These are phyloP conservation scores for Phaeophleospora eucalypticola DNA, from an alignment of 2,329 filamentous ascomycete genomes.

Conservation along the genomic window DNA sequence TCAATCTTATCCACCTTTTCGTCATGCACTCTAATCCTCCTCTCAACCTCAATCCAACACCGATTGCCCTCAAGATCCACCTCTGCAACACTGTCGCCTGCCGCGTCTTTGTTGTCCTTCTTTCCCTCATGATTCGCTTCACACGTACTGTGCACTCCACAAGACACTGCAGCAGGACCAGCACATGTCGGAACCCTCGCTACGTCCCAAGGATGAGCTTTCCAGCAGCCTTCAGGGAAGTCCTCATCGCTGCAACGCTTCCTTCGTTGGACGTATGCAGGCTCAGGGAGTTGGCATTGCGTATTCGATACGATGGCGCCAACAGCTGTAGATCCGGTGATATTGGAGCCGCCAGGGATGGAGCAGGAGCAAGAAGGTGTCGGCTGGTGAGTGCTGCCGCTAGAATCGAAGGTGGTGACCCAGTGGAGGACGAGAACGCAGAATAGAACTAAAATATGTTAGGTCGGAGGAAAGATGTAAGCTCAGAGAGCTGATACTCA, in stretches of 20 bases:
- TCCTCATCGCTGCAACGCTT: constrained; percentile 9
- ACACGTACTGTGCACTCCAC: background rate
- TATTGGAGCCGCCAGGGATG: background rate
- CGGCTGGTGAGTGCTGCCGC: constrained; percentile 2
- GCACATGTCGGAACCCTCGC: background rate
- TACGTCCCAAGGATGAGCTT: constrained; percentile 12
- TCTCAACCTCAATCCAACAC: no score
- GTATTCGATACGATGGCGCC: constrained; percentile 2
- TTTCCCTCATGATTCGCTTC: background rate
- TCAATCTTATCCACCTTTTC: no score
- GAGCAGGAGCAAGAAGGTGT: constrained; percentile 8
- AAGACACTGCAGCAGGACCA: no score
- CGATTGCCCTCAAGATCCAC: no score
- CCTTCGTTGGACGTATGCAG: background rate
- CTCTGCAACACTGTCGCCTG: background rate
- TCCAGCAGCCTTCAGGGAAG: constrained; percentile 15
- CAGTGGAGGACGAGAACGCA: constrained; percentile 16
- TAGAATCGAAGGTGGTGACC: constrained; percentile 13
- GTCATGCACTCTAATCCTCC: no score
- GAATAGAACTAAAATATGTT: constrained; percentile 10
- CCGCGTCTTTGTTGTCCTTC: background rate
- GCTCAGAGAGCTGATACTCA: constrained; percentile 4
- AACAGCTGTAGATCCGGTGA: background rate
- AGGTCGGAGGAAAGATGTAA: background rate
- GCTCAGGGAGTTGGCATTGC: constrained; percentile 3